Conservation (phyloP, 2,329 filamentous ascomycete species). For the Aspergillus sp. region DNA sequence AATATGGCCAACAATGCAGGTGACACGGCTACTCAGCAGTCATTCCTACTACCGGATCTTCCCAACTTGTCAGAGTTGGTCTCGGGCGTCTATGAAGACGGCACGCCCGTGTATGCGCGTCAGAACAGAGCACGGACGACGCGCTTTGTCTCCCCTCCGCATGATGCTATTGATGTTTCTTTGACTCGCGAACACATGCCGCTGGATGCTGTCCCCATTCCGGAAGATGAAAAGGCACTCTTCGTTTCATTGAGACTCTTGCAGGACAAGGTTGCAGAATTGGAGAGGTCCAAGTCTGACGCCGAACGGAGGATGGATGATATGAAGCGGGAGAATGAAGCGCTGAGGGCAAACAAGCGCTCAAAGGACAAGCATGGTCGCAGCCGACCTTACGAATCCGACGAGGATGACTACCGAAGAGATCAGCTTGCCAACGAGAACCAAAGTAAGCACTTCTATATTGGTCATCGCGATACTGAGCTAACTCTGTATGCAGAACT, state of each 20-base stretch:
- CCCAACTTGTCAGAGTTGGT: conserved; percentile 64
- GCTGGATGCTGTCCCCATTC: conserved; percentile 58
- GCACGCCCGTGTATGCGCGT: conserved; percentile 58
- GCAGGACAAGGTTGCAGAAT: conserved; percentile 58
- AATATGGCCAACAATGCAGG: conserved; percentile 33
- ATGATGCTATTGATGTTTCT: conserved; percentile 35
- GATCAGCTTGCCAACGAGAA: conserved; percentile 38
- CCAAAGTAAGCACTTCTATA: conserved; percentile 35
- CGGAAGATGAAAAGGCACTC: conserved; percentile 64
- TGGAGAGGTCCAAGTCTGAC: conserved; percentile 59
- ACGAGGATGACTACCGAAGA: conserved; percentile 48
- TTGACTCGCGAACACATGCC: conserved; percentile 45
- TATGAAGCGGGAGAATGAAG: conserved; percentile 54
- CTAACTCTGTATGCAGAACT: conserved; percentile 42
- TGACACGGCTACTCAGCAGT: conserved; percentile 57
- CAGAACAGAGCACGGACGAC: conserved; percentile 52
- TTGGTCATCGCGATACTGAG: not conserved
- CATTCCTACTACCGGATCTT: conserved; percentile 62
- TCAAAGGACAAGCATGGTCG: conserved; percentile 41
- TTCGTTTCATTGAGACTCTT: conserved; percentile 62
- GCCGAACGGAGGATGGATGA: conserved; percentile 52
- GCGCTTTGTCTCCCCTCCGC: conserved; percentile 55
- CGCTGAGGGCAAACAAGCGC: conserved; percentile 49
- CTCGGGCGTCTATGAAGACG: conserved; percentile 59
- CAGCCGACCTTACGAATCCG: conserved; percentile 36